Evolutionary conservation across 2,329 filamentous ascomycete genomes (phyloP), one percentile per base, ranked within the genome.

Genomic region (Ophiostoma perfectum): DNA sequence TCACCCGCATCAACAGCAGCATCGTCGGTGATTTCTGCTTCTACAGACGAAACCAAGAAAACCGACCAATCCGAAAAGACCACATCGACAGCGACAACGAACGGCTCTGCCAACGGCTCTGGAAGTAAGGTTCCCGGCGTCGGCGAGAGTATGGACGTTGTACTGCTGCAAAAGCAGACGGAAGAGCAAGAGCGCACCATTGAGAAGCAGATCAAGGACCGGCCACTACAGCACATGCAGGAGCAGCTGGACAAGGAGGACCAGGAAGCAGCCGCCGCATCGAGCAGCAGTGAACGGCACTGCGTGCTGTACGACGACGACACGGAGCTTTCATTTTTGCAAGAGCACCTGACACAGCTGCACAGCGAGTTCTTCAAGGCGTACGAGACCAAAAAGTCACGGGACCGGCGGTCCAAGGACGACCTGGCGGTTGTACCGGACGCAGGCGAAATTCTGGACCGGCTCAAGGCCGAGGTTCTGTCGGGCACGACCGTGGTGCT

Each of bases 221-320:
- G 94, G 14, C 95, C 95, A 0, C 80, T 99, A 41, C 81, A 96
- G n/a, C 92, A 95, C 75, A 90, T 96, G 80, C 95, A 99, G 77
- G 91, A 97, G 74, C 84, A 93, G 76, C 83, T 97, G 36, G 95
- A 99, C 74, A 91, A 92, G 73, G 91, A 93, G 74, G 91, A 93
- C 73, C 88, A 92, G 55, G 83, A 85, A 75, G 71, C 67, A 70
- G 71, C 62, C 7, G 49, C n/a, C 3, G 41, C 49, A 5, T 63
- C 60, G 3, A 63, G 60, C 60, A 63, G 39, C 60, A n/a, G 38
- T 9, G 38, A 81, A 66, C 81, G 83, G 71, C 92, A 96, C 75
- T 90, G 92, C 72, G 70, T 98, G 9, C 85, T 99, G 16, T 89
- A 91, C 69, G 92, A 99, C 74, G 90, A 97, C 72, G 95, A 99